Conservation (phyloP, 805 yeast species). For the Peterozyma xylosa region DNA sequence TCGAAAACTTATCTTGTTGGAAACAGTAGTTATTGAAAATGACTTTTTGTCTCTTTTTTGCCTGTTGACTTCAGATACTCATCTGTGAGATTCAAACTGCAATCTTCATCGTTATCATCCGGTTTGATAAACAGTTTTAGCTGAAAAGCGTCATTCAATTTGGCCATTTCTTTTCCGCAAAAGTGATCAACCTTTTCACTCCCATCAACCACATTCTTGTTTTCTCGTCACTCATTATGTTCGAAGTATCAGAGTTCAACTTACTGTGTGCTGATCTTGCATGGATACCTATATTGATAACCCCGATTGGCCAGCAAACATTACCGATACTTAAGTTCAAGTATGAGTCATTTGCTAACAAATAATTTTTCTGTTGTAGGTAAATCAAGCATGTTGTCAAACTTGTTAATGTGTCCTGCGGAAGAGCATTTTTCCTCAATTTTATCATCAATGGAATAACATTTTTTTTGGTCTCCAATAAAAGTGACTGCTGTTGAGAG, state of each 20-base stretch:
- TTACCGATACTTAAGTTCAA: conserved; percentile 76
- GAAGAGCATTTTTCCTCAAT: conserved; percentile 36
- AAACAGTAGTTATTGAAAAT: no score
- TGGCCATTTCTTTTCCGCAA: conserved; percentile 26
- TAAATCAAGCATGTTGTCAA: conserved; percentile 53
- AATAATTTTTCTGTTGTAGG: conserved; percentile 45
- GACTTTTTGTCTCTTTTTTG: no score
- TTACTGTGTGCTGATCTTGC: conserved; percentile 57
- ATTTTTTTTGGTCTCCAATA: conserved; percentile 39
- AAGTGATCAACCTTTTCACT: conserved; percentile 66
- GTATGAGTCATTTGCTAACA: conserved; percentile 59
- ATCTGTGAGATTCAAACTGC: no score
- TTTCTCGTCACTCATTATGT: conserved; percentile 71
- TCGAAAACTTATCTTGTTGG: no score
- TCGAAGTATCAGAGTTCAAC: conserved; percentile 51
- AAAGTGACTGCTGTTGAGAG: conserved; percentile 13
- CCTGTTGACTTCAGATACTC: no score
- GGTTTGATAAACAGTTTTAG: no score
- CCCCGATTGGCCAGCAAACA: conserved; percentile 91
- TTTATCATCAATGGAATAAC: conserved; percentile 46
- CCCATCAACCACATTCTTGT: conserved; percentile 75
- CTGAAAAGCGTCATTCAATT: background rate
- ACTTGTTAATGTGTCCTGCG: conserved; percentile 37
- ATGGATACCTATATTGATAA: conserved; percentile 72
- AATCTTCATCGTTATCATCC: no score